Base-by-base conservation (phyloP, 2,329 filamentous ascomycete species). In the Trichoderma sp. region DNA sequence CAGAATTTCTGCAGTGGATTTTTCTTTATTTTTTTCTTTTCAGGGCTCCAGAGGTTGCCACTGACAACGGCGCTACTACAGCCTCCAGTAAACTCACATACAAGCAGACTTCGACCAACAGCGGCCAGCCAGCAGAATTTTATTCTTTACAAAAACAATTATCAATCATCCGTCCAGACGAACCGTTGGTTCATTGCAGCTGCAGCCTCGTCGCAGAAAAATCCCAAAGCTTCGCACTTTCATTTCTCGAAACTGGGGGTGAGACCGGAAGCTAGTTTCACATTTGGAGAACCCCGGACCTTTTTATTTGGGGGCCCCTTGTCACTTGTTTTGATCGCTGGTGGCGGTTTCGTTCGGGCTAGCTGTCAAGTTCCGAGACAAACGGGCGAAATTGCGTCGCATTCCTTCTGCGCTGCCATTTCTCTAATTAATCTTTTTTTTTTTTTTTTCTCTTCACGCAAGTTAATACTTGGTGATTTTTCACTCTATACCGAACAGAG, bases 21-120 rank as follows among this genome's bases (percentile, higher is more conserved):
- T 53, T n/a, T n/a, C 5, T 65, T 41, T 59, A 66, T 62, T 74
- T 68, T 67, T 45, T 45, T 60, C 16, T 21, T 56, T 6, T 38
- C 5, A 65, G 69, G 69, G 69, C 69, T 75, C 72, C 50, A 75
- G 75, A 63, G 63, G 71, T 85, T 85, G 84, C 84, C 83, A 85
- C 84, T 84, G 83, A 85, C 81, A 84, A 83, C 82, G 78, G 78
- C 78, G 78, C 81, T 81, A 80, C 76, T 74, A 79, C 59, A 31
- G 50, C 50, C 80, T 83, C 27, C 24, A 33, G 16, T 3, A 27
- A 56, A 71, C 72, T 67, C 66, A 75, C 53, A 75, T 75, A 78
- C 16, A 45, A 59, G 45, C n/a, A 53, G 45, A 53, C 68, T 21
- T 59, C 64, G 62, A 35, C 66, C 71, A 65, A 65, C 45, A 21